Conservation (phyloP, 2,329 filamentous ascomycete species). For the Apiospora rasikravindrae region DNA sequence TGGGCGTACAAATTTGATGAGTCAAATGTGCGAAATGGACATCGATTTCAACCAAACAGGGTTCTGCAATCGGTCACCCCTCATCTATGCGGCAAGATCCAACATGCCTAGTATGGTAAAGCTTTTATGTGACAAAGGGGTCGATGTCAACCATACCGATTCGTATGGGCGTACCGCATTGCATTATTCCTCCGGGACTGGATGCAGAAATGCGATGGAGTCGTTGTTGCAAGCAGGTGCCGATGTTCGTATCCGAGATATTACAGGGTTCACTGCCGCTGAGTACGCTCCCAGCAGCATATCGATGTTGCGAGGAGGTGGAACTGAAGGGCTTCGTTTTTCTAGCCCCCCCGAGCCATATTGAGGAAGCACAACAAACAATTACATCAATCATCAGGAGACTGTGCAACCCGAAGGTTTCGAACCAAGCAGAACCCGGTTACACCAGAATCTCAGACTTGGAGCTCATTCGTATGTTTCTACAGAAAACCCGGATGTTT, state of each 20-base stretch:
- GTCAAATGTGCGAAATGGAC: background rate
- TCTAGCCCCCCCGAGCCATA: background rate
- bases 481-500: background rate
- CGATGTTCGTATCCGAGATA: background rate
- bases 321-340: background rate
- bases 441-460: background rate
- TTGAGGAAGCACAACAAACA: no score
- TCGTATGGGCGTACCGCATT: background rate
- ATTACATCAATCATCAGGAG: background rate
- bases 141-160: background rate
- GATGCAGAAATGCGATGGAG: background rate
- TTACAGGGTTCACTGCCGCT: background rate
- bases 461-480: background rate
- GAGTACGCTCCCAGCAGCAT: background rate
- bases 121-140: background rate
- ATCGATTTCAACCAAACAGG: background rate
- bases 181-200: background rate
- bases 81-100: background rate
- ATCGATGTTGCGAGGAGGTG: background rate
- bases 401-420: background rate
- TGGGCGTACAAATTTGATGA: background rate
- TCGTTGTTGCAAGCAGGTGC: background rate
- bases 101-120: background rate
- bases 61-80: background rate
- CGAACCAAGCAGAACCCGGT: background rate